Conservation (phyloP, 306 rosid species). For the Malus sieversii region DNA sequence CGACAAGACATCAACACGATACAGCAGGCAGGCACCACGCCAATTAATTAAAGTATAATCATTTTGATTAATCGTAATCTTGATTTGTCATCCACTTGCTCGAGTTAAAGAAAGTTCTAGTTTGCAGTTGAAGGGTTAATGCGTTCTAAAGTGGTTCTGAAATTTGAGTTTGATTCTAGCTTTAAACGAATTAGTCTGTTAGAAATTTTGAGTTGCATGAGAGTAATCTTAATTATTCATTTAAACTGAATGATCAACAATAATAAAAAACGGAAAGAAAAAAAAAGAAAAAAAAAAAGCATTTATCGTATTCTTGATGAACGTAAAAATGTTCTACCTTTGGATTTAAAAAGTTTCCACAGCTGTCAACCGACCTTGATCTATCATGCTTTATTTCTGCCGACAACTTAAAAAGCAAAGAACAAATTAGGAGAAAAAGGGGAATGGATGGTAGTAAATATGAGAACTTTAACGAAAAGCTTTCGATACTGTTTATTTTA, state of each 20-base stretch:
- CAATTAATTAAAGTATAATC: not conserved
- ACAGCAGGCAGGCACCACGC: not conserved
- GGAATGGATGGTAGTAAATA: not conserved
- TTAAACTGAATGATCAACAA: too few species aligned
- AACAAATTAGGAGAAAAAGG: not conserved
- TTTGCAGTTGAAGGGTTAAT: not conserved
- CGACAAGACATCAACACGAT: constrained; percentile 2
- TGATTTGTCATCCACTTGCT: not conserved
- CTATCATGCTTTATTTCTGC: not conserved
- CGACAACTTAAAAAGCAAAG: not conserved
- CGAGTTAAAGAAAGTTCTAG: not conserved
- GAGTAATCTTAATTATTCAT: too few species aligned
- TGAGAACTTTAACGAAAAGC: too few species aligned
- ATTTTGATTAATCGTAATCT: not conserved
- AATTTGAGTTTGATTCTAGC: not conserved
- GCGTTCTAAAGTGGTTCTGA: not conserved
- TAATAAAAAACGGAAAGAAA: too few species aligned
- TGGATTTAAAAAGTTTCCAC: not conserved
- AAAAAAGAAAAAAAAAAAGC: too few species aligned
- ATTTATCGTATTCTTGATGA: not conserved
- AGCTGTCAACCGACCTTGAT: not conserved
- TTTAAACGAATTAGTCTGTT: too few species aligned
- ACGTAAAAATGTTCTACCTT: not conserved
- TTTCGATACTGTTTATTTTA: too few species aligned
- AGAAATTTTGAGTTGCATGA: too few species aligned